These are phyloP conservation scores for Huntiella decipiens DNA, from an alignment of 2,329 filamentous ascomycete genomes.

Conservation along the genomic window DNA sequence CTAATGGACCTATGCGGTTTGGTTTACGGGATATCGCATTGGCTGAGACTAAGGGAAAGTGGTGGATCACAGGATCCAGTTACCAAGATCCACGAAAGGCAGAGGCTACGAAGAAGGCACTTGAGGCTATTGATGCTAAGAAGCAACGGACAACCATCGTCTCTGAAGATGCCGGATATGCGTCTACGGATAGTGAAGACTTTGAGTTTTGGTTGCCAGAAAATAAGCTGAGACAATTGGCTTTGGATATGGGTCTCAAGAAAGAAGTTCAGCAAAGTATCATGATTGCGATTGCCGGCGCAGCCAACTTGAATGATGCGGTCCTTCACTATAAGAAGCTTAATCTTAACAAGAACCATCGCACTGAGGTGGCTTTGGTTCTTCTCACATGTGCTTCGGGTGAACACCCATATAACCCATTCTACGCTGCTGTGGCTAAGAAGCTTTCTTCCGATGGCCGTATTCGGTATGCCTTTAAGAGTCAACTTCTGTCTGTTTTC, in stretches of 20 bases:
- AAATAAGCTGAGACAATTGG: constrained; percentile 42
- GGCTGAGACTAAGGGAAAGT: constrained; percentile 76
- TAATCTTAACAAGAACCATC: constrained; percentile 66
- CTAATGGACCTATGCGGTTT: constrained; percentile 64
- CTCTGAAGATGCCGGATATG: constrained; percentile 11
- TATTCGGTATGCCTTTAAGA: constrained; percentile 70
- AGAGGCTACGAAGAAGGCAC: constrained; percentile 9
- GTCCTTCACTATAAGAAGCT: constrained; percentile 64
- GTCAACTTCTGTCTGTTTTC: constrained; percentile 72
- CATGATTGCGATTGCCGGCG: constrained; percentile 77
- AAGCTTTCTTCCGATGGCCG: constrained; percentile 58
- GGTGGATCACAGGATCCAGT: constrained; percentile 97
- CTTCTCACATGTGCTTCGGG: constrained; percentile 72
- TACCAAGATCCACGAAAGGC: constrained; percentile 30
- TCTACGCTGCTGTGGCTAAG: constrained; percentile 72
- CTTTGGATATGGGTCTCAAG: constrained; percentile 66
- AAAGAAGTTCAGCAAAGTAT: constrained; percentile 77
- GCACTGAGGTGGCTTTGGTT: constrained; percentile 72
- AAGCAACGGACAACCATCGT: not conserved
- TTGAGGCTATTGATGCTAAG: not conserved
- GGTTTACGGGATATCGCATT: constrained; percentile 66
- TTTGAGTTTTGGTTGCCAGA: constrained; percentile 41
- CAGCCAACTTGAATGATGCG: constrained; percentile 67
- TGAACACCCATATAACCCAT: constrained; percentile 75
- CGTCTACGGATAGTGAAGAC: constrained; percentile 25